Conservation (phyloP, 108 stramenopile genomes). For the Cyclotella cryptica region DNA sequence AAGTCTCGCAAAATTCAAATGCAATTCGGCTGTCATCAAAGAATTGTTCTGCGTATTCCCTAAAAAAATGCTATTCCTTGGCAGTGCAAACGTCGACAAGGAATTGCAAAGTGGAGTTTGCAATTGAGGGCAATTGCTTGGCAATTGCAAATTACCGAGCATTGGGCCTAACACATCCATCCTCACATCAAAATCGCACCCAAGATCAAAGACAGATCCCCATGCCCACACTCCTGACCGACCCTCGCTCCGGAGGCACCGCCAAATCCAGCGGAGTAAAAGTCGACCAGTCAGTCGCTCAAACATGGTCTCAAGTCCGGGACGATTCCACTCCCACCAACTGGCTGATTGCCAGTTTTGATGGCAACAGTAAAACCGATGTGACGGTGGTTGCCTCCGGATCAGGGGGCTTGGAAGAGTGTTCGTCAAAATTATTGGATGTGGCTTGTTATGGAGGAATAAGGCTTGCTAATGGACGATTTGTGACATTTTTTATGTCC, state of each 20-base stretch:
- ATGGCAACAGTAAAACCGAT: slow-evolving; percentile 75
- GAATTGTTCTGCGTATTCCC: no score
- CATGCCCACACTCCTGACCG: slow-evolving; percentile 74
- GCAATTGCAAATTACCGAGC: no score
- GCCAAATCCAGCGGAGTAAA: slow-evolving; percentile 79
- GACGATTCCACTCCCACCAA: slow-evolving; percentile 72
- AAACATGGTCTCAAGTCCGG: slow-evolving; percentile 76
- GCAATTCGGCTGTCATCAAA: no score
- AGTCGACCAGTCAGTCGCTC: slow-evolving; percentile 54
- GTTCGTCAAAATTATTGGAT: slow-evolving; percentile 54
- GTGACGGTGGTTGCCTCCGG: slow-evolving; percentile 73
- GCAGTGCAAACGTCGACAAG: no score
- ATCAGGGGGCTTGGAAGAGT: slow-evolving; percentile 71
- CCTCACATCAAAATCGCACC: no score
- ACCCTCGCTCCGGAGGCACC: slow-evolving; percentile 77
- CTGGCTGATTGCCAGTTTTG: slow-evolving; percentile 83
- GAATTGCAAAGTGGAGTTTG: no score
- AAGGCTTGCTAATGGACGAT: slow-evolving; percentile 68
- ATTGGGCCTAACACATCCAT: no score
- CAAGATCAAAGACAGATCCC: no score
- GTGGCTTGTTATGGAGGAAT: slow-evolving; percentile 74
- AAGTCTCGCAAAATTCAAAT: no score
- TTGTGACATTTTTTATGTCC: slow-evolving; percentile 75
- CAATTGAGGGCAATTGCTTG: no score
- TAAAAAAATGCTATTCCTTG: no score